Conservation (phyloP, 352 stramenopile species). For the Globisporangium lucens region DNA sequence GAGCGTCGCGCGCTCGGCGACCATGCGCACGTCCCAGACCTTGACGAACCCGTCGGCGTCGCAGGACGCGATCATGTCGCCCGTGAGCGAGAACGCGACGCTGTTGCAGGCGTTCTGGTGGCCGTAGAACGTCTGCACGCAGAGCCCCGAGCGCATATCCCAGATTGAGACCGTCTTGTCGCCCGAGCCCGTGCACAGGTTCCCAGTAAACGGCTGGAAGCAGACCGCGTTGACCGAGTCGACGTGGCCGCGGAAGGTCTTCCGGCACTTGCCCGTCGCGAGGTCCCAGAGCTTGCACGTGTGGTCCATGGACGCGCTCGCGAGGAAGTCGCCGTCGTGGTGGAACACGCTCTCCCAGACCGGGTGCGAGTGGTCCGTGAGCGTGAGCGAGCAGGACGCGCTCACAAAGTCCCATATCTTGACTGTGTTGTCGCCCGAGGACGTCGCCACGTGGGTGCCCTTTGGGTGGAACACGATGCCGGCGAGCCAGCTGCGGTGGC, state of each 20-base stretch:
- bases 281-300: constrained; percentile 94
- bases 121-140: constrained; percentile 94
- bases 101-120: constrained; percentile 94
- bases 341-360: constrained; percentile 94
- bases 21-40: constrained; percentile 95
- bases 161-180: constrained; percentile 96
- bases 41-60: constrained; percentile 94
- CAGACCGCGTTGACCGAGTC: constrained; percentile 93
- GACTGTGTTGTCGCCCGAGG: constrained; percentile 90
- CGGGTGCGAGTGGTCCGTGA: constrained; percentile 91
- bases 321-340: constrained; percentile 92
- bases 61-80: constrained; percentile 90
- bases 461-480: constrained; percentile 90
- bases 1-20: constrained; percentile 86
- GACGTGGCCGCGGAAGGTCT: constrained; percentile 93
- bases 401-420: constrained; percentile 95
- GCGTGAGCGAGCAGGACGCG: constrained; percentile 85
- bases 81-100: constrained; percentile 80
- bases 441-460: constrained; percentile 90
- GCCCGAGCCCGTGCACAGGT: constrained; percentile 90
- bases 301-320: constrained; percentile 92
- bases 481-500: constrained; percentile 90
- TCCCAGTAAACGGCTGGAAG: constrained; percentile 93
- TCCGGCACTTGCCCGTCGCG: constrained; percentile 82
- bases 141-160: constrained; percentile 91